Evolutionary conservation across 768 basidiomycete genomes (phyloP), one percentile per base, ranked within the genome.

Genomic region (Roridomyces roridus): DNA sequence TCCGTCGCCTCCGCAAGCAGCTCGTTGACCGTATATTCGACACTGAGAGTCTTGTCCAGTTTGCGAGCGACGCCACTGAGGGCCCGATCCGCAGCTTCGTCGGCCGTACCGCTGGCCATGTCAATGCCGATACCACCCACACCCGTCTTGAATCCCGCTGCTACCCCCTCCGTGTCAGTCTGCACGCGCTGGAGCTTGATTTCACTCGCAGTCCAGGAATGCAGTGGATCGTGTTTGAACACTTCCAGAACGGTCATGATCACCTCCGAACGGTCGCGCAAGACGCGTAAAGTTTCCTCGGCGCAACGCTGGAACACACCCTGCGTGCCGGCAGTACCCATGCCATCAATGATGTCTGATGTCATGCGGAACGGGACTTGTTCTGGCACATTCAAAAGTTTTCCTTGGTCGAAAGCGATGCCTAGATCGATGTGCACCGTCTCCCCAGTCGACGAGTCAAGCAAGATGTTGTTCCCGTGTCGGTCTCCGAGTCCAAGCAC

Each of bases 371-470:
- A 98, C 0, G 96, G 97, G 0, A 98, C 94, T 21, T 80, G 82
- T 70, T 99, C 96, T 0, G 96, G 94, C 23, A 94, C 78, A 0
- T 73, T 76, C 3, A 98, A 78, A 6, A 84, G 74, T 67, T 89
- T 91, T 4, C 96, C 96, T 93, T 97, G 93, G 57, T 97, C 97
- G 71, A 99, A 98, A 0, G 95, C 94, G 56, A 98, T 94, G 1
- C 96, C 96, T 1, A 98, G 79, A 71, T 99, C 96, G 49, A 99
- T 99, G 69, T 97, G 95, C 7, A 98, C 87, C 41, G 96, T 80
- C 67, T 98, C 94, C 15, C 96, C 96, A 9, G 84, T 87, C 24
- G 70, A 70, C 44, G 85, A 84, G 70, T 98, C 95, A 41, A 98
- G 77, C 41, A 99, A 78, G 65, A 99, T 96, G 72, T 99, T 99